A percentile compares a stretch with the other conserved stretches of the same genome.
These are phyloP conservation scores for Epichloe hybrida DNA, from an alignment of 2,329 filamentous ascomycete genomes.

Conservation along the genomic window DNA sequence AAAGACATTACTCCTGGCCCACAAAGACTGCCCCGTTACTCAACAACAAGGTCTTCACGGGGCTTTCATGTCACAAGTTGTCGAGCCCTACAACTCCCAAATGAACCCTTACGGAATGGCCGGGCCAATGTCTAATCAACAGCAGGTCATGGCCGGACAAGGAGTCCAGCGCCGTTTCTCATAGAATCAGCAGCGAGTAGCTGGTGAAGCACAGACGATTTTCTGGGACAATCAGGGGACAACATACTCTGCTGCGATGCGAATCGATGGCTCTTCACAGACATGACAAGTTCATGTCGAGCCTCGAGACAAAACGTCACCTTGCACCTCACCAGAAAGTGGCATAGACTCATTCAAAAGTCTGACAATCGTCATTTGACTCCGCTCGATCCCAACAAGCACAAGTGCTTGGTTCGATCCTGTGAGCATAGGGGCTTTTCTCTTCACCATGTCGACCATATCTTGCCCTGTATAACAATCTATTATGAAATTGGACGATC, in stretches of 20 bases:
- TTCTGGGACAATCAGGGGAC: neutral
- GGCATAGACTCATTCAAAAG: neutral
- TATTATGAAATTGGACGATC: constrained; percentile 11
- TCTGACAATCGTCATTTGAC: neutral
- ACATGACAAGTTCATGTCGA: neutral
- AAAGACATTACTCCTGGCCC: constrained; percentile 81
- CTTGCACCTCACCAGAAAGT: neutral
- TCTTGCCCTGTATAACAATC: constrained; percentile 17
- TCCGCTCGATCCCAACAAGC: neutral
- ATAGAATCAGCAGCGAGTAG: constrained; percentile 23
- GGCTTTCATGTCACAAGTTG: constrained; percentile 41
- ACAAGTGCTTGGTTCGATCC: neutral
- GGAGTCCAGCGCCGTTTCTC: constrained; percentile 43
- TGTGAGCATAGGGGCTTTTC: neutral
- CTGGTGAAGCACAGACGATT: neutral
- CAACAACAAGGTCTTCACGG: constrained; percentile 60
- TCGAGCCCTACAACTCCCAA: constrained; percentile 40
- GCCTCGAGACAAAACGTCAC: neutral
- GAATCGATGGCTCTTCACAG: neutral
- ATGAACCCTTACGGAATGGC: constrained; percentile 49
- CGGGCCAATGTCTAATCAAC: constrained; percentile 32
- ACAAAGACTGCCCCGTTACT: constrained; percentile 92
- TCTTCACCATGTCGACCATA: constrained; percentile 2
- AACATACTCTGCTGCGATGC: neutral
- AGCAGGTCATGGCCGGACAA: constrained; percentile 43